These are phyloP conservation scores for Neonectria ditissima DNA, from an alignment of 2,329 filamentous ascomycete species.

Conservation along the genomic window DNA sequence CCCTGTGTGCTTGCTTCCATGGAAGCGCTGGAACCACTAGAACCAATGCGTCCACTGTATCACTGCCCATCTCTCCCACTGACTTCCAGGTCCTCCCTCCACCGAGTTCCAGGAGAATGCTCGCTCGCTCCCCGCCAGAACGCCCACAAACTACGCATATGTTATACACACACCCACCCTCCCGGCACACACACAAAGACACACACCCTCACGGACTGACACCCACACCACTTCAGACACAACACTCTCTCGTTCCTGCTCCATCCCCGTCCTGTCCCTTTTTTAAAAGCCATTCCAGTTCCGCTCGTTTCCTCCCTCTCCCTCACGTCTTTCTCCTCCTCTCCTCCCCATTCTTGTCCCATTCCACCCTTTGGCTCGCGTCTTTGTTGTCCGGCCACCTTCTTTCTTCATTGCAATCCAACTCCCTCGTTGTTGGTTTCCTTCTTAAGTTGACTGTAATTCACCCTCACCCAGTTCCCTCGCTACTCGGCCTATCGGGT, in stretches of 20 bases:
- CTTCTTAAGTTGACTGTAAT: conserved; percentile 40
- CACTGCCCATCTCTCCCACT: neutral
- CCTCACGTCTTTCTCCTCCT: conserved; percentile 37
- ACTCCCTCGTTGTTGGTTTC: conserved; percentile 54
- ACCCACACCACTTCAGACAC: neutral
- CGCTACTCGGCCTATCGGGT: conserved; percentile 28
- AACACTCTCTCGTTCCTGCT: neutral
- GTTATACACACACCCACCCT: neutral
- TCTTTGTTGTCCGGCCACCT: conserved; percentile 30
- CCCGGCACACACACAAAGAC: conserved; percentile 5
- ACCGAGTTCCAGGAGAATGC: neutral
- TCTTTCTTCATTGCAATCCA: conserved; percentile 47
- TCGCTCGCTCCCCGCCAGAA: conserved; percentile 11
- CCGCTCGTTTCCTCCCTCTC: conserved; percentile 31
- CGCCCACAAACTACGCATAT: conserved; percentile 14
- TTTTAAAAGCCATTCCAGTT: conserved; percentile 44
- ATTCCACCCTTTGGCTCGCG: conserved; percentile 36
- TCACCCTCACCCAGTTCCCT: conserved; percentile 33
- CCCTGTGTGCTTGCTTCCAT: conserved; percentile 11
- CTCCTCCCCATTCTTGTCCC: conserved; percentile 35
- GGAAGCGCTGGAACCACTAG: conserved; percentile 21
- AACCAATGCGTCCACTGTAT: conserved; percentile 1
- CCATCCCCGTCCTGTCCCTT: conserved; percentile 10
- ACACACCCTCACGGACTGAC: conserved; percentile 1
- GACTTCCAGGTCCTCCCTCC: conserved; percentile 6